phyloP scores from a whole-genome alignment of 352 stramenopile genomes.

The Phytophthora quininea region DNA sequence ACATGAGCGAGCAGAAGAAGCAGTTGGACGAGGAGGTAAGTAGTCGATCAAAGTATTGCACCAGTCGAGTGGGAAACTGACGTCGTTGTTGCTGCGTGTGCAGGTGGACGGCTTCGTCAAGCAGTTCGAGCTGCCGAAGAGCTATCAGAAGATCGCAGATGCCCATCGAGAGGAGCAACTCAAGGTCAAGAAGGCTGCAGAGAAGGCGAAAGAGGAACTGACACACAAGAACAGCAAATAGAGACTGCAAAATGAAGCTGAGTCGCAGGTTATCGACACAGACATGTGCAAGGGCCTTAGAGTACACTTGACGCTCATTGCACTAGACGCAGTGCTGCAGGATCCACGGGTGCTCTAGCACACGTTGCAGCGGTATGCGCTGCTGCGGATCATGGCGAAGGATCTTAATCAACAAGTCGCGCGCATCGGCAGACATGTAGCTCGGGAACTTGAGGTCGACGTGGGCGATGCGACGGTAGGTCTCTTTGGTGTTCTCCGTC shows the following conservation, averaged over 20 bases:
- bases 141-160: conserved; percentile 74
- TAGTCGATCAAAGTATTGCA: too few species aligned
- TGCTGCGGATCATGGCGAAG: conserved; percentile 96
- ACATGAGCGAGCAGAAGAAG: conserved; percentile 67
- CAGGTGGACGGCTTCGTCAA: conserved; percentile 72
- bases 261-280: conserved; percentile 19
- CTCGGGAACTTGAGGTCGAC: conserved; percentile 97
- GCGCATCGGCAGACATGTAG: conserved; percentile 91
- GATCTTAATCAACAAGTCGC: conserved; percentile 94
- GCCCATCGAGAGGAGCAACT: conserved; percentile 45
- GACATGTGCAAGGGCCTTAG: conserved; percentile 35
- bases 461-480: conserved; percentile 96
- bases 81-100: neutral
- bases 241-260: conserved; percentile 5
- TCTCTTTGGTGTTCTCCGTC: conserved; percentile 91
- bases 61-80: too few species aligned
- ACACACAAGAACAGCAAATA: conserved; percentile 15
- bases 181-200: conserved; percentile 32
- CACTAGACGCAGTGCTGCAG: conserved; percentile 64
- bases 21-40: conserved; percentile 61
- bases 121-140: conserved; percentile 76
- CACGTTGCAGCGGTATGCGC: conserved; percentile 91
- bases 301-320: conserved; percentile 41
- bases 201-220: conserved; percentile 12
- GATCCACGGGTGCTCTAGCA: conserved; percentile 97